phyloP scores from a whole-genome alignment of 2,329 filamentous ascomycete genomes.

The Aspergillus sp. region DNA sequence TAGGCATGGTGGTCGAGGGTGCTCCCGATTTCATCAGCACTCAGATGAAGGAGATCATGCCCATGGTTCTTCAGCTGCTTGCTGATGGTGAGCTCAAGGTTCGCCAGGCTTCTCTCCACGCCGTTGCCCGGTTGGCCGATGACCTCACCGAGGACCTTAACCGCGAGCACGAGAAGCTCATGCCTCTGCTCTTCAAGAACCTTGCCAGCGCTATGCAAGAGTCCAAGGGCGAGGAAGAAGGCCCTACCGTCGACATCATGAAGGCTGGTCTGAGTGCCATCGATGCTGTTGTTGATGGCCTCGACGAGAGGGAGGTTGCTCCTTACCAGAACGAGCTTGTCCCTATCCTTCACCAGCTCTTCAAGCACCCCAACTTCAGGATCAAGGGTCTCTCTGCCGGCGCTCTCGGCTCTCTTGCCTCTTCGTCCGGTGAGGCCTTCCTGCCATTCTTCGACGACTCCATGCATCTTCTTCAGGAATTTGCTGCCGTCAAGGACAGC shows the following conservation, averaged over 20 bases:
- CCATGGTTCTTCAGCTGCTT: slow-evolving; percentile 77
- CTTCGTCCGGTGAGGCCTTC: slow-evolving; percentile 79
- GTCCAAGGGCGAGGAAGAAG: slow-evolving; percentile 63
- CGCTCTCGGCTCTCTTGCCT: slow-evolving; percentile 86
- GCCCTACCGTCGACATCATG: slow-evolving; percentile 81
- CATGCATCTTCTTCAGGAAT: slow-evolving; percentile 84
- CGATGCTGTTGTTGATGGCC: slow-evolving; percentile 76
- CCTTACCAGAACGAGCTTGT: slow-evolving; percentile 81
- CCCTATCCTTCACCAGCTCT: slow-evolving; percentile 77
- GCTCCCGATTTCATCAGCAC: slow-evolving; percentile 96
- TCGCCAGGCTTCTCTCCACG: slow-evolving; percentile 81
- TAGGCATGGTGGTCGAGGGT: slow-evolving; percentile 93
- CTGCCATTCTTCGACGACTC: slow-evolving; percentile 87
- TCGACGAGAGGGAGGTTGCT: slow-evolving; percentile 73
- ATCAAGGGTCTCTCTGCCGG: slow-evolving; percentile 88
- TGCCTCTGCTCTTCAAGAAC: slow-evolving; percentile 84
- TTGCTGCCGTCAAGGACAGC: slow-evolving; percentile 80
- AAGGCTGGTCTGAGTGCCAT: slow-evolving; percentile 87
- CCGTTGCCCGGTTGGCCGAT: slow-evolving; percentile 85
- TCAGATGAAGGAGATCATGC: slow-evolving; percentile 82
- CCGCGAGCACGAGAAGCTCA: slow-evolving; percentile 79
- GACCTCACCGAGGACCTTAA: slow-evolving; percentile 89
- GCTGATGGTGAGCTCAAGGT: slow-evolving; percentile 81
- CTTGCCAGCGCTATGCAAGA: slow-evolving; percentile 75
- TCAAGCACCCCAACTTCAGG: slow-evolving; percentile 80